A percentile compares a stretch with the other conserved stretches of the same genome.
Conservation (phyloP, 73 alveolate genomes). For the Uronychia binucleata region DNA sequence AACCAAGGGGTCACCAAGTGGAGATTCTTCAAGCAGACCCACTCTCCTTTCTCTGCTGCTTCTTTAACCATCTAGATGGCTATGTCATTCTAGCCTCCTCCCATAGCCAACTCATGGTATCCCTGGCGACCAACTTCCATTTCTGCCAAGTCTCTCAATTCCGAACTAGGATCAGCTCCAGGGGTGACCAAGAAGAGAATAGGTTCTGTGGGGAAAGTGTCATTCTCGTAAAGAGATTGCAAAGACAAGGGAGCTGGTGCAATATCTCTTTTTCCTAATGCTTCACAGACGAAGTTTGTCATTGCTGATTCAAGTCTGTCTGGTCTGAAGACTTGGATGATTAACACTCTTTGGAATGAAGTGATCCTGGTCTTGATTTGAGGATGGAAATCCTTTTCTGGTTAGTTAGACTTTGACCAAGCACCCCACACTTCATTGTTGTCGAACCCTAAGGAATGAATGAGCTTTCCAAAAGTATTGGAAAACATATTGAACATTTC, state of each 20-base stretch:
- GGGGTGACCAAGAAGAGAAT: slow-evolving; percentile 97
- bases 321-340: slow-evolving; percentile 98
- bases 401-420: slow-evolving; percentile 79
- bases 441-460: slow-evolving; percentile 70
- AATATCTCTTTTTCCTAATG: slow-evolving; percentile 91
- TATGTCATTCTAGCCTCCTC: slow-evolving; percentile 98
- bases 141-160: slow-evolving; percentile 99
- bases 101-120: slow-evolving; percentile 99
- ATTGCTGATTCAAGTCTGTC: slow-evolving; percentile 99
- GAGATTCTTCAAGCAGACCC: slow-evolving; percentile 99
- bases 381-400: slow-evolving; percentile 93
- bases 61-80: slow-evolving; percentile 94
- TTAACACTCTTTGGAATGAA: slow-evolving; percentile 94
- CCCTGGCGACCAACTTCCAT: slow-evolving; percentile 93
- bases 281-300: slow-evolving; percentile 94
- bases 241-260: slow-evolving; percentile 97
- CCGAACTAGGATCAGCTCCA: slow-evolving; percentile 99
- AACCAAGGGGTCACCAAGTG: slow-evolving; percentile 99
- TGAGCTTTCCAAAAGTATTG: slow-evolving; percentile 78
- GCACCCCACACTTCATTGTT: slow-evolving; percentile 74
- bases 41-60: slow-evolving; percentile 98
- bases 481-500: slow-evolving; percentile 87
- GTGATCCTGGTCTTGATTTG: slow-evolving; percentile 74
- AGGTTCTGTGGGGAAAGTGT: slow-evolving; percentile 90
- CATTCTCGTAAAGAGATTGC: slow-evolving; percentile 85